Evolutionary conservation across 225 moss, liverwort and hornwort species (phyloP), one percentile per base, ranked within the genome.

Genomic region (Sphagnum contortum): DNA sequence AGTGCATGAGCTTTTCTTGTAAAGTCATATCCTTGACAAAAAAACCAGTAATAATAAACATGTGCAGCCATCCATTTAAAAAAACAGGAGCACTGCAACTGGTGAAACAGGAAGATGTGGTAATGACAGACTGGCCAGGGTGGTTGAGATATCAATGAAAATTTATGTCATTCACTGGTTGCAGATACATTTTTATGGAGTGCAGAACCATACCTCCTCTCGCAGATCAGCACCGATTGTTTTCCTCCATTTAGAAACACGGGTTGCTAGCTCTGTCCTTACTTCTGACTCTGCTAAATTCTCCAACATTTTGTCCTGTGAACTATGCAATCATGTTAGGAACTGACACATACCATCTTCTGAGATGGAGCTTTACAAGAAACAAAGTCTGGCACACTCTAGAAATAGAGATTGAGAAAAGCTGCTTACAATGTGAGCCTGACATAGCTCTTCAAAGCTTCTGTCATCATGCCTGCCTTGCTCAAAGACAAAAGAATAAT

Each of bases 361-460:
- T 29, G 29, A 29, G 29, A 29, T 29, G 29, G 29, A 29, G 29
- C 29, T 29, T 29, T 29, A 29, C 29, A 29, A 29, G 29, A 29
- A 29, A 29, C 1, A 1, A 29, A 29, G 29, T 29, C 29, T 29
- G 29, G 29, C 29, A 29, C 29, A 29, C 29, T 29, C 29, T 29
- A 52, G 52, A 5, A 60, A 47, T 49, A 53, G 48, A 60, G 49
- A 45, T 8, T 9, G 9, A 44, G 9, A 66, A 57, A 48, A 29
- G 10, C 9, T 12, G 3, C 57, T 72, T 68, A 85, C 85, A 72
- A 85, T 64, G 66, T 79, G 85, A 50, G 77, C 81, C 66, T 71
- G 73, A 67, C 85, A 85, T 3, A 85, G 75, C 51, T 85, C 81
- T 57, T 85, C 81, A 61, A 81, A 74, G 59, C 73, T 81, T 59